Conservation (phyloP, 2,329 filamentous ascomycete species). For the Chlorencoelia australis region DNA sequence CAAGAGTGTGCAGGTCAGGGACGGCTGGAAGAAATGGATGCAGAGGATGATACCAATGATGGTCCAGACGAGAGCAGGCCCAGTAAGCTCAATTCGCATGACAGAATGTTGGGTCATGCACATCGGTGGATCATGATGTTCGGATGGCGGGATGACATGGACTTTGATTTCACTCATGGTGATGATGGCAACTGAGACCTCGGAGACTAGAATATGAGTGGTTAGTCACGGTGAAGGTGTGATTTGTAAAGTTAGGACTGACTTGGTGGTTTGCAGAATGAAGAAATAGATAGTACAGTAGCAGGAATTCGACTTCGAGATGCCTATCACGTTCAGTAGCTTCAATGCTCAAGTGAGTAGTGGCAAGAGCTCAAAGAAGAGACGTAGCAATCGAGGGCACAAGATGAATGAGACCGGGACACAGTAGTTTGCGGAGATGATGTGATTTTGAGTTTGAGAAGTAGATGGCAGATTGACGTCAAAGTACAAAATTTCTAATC, state of each 20-base stretch:
- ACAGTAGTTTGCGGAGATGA: too few species aligned
- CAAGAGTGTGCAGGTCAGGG: constrained; percentile 40
- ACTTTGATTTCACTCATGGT: too few species aligned
- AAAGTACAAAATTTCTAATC: too few species aligned
- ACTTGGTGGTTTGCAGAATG: neutral
- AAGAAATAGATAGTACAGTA: neutral
- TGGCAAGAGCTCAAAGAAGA: constrained; percentile 18
- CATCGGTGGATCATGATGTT: constrained; percentile 14
- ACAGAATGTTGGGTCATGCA: constrained; percentile 20
- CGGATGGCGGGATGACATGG: too few species aligned
- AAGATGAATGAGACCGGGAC: too few species aligned
- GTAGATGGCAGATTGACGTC: too few species aligned
- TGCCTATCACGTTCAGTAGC: constrained; percentile 22
- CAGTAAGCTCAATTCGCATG: constrained; percentile 22
- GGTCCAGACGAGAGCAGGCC: constrained; percentile 32
- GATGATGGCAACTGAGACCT: too few species aligned
- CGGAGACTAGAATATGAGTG: neutral
- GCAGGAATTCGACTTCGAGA: constrained; percentile 4
- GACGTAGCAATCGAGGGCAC: constrained; percentile 15
- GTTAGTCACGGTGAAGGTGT: neutral
- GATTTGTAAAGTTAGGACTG: neutral
- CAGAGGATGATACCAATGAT: constrained; percentile 41
- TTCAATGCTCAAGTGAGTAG: constrained; percentile 17
- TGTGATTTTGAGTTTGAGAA: too few species aligned
- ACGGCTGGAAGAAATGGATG: constrained; percentile 41